phyloP scores from a whole-genome alignment of 768 basidiomycete species.

The Hortiboletus flavorubellus region DNA sequence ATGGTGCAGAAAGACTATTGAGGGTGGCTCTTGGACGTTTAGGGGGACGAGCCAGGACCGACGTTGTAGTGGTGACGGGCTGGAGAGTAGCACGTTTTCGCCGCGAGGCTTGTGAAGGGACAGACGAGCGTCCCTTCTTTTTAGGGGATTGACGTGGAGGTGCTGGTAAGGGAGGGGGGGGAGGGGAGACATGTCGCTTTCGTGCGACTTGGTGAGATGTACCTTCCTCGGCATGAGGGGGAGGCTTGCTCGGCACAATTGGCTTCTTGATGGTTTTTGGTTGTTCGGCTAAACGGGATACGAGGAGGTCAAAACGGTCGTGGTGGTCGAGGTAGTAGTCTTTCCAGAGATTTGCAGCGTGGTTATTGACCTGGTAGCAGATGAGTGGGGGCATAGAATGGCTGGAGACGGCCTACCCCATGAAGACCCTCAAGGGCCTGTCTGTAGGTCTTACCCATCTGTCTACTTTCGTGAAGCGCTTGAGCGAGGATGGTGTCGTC shows the following conservation, averaged over 20 bases:
- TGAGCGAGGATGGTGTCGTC: conserved; percentile 62
- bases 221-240: conserved; percentile 4
- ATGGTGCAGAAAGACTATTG: conserved; percentile 55
- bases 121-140: conserved; percentile 20
- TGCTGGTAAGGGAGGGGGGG: neutral
- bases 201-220: conserved; percentile 31
- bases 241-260: conserved; percentile 9
- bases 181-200: conserved; percentile 33
- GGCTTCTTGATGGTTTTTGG: conserved; percentile 33
- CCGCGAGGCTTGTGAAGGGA: conserved; percentile 24
- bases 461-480: conserved; percentile 37
- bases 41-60: conserved; percentile 23
- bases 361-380: conserved; percentile 38
- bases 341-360: conserved; percentile 66
- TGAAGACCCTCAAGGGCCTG: conserved; percentile 66
- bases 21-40: conserved; percentile 43
- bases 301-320: conserved; percentile 48
- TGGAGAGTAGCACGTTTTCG: conserved; percentile 23
- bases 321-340: conserved; percentile 77
- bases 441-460: conserved; percentile 51
- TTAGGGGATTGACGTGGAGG: conserved; percentile 28
- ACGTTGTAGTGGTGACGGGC: conserved; percentile 17
- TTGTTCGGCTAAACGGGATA: conserved; percentile 23
- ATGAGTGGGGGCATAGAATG: neutral
- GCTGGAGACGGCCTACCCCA: conserved; percentile 44